phyloP scores from a whole-genome alignment of 176 grass and related monocot species.

The Zizania latifolia region DNA sequence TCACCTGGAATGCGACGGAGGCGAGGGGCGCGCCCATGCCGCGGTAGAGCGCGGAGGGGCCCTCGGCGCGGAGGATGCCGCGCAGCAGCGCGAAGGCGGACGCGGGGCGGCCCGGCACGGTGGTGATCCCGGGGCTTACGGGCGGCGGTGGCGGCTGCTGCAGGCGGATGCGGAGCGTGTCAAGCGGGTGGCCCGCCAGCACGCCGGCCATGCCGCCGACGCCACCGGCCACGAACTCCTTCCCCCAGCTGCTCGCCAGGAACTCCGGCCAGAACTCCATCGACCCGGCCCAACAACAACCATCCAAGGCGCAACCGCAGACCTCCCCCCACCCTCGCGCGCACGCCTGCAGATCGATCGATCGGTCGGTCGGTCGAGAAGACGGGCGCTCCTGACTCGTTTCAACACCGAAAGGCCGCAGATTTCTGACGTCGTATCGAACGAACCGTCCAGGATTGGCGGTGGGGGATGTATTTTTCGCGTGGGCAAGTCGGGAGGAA shows the following conservation, averaged over 20 bases:
- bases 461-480: background rate
- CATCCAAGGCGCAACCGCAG: background rate
- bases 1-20: slow-evolving; percentile 77
- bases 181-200: slow-evolving; percentile 77
- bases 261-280: slow-evolving; percentile 99
- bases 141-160: slow-evolving; percentile 57
- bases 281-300: background rate
- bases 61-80: slow-evolving; percentile 69
- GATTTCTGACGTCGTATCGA: no score
- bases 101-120: background rate
- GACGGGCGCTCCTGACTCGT: background rate
- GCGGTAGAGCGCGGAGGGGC: slow-evolving; percentile 83
- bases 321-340: no score
- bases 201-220: slow-evolving; percentile 90
- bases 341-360: no score
- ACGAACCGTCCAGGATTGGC: background rate
- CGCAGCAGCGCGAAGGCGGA: slow-evolving; percentile 58
- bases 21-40: slow-evolving; percentile 91
- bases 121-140: slow-evolving; percentile 19
- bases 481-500: background rate
- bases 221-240: slow-evolving; percentile 81
- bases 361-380: background rate
- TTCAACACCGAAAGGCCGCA: background rate
- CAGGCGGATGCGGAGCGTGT: slow-evolving; percentile 87
- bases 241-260: slow-evolving; percentile 70